These are phyloP conservation scores for Ascoidea tarda DNA, from an alignment of 805 yeast species.

Conservation along the genomic window DNA sequence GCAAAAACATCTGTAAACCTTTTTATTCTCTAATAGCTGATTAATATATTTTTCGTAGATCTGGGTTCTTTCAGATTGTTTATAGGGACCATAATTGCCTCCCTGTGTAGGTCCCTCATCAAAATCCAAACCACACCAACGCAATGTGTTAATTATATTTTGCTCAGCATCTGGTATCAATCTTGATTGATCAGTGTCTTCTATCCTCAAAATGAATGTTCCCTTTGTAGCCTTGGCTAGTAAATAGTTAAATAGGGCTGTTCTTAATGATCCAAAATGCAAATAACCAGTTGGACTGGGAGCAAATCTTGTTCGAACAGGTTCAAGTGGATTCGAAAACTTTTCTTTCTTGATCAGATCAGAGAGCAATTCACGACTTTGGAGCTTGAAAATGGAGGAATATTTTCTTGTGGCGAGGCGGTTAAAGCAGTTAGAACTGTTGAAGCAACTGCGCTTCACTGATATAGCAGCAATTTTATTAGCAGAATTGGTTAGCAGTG, in stretches of 20 bases:
- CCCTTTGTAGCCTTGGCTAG: slow-evolving; percentile 74
- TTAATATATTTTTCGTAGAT: slow-evolving; percentile 54
- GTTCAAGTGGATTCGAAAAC: slow-evolving; percentile 20
- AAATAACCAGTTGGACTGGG: slow-evolving; percentile 95
- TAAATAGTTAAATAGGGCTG: slow-evolving; percentile 82
- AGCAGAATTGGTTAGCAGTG: too few relatives aligned
- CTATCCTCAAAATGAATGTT: slow-evolving; percentile 66
- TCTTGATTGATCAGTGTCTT: slow-evolving; percentile 84
- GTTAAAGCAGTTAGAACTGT: too few relatives aligned
- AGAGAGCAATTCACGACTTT: too few relatives aligned
- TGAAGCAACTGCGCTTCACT: too few relatives aligned
- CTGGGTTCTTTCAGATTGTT: slow-evolving; percentile 66
- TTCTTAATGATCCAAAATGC: slow-evolving; percentile 88
- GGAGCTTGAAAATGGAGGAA: too few relatives aligned
- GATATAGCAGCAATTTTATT: too few relatives aligned
- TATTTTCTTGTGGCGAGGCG: too few relatives aligned
- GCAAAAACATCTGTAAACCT: slow-evolving; percentile 83
- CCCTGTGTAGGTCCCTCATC: slow-evolving; percentile 74
- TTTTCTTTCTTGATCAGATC: too few relatives aligned
- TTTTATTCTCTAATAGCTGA: slow-evolving; percentile 41
- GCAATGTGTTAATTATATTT: slow-evolving; percentile 58
- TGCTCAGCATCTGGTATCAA: slow-evolving; percentile 72
- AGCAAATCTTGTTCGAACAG: slow-evolving; percentile 86
- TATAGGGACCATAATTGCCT: slow-evolving; percentile 56
- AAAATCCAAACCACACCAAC: slow-evolving; percentile 60